These are phyloP conservation scores for Alternaria rosae DNA, from an alignment of 2,329 filamentous ascomycete genomes.

Conservation along the genomic window DNA sequence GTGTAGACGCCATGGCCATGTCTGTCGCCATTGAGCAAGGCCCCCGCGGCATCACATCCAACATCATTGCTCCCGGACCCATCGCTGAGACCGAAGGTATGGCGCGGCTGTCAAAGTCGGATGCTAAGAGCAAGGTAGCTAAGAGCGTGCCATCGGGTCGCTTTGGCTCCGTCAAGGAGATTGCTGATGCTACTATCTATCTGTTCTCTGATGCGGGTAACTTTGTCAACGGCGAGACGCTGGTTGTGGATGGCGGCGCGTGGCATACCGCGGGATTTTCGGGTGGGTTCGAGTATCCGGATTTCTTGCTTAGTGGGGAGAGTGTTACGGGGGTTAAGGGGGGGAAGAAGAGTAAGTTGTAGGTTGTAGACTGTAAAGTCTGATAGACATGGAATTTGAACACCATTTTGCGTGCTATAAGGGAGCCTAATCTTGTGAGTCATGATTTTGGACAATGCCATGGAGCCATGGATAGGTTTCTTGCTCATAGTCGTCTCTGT, in stretches of 20 bases:
- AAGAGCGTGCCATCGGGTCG: conserved; percentile 73
- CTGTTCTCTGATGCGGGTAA: conserved; percentile 85
- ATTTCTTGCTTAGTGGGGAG: conserved; percentile 62
- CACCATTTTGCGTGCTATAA: neutral
- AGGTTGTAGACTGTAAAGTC: neutral
- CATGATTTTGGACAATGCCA: neutral
- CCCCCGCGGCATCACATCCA: conserved; percentile 83
- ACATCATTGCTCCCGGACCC: conserved; percentile 86
- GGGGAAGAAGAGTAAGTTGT: conserved; percentile 65
- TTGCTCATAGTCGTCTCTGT: neutral
- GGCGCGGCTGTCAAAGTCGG: conserved; percentile 51
- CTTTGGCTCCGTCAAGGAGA: conserved; percentile 81
- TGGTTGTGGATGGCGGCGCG: conserved; percentile 69
- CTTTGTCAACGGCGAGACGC: conserved; percentile 82
- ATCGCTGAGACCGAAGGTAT: conserved; percentile 80
- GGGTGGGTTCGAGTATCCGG: conserved; percentile 61
- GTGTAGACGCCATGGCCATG: conserved; percentile 82
- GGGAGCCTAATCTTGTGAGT: neutral
- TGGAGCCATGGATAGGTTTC: rapidly evolving
- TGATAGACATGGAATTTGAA: neutral
- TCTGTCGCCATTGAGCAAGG: conserved; percentile 88
- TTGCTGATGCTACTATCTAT: conserved; percentile 90
- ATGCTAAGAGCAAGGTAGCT: conserved; percentile 37
- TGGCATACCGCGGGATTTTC: conserved; percentile 55
- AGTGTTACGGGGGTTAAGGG: conserved; percentile 65